Base-by-base conservation (phyloP, 192 early-diverging fungal genomes). In the Glomus cerebriforme region DNA sequence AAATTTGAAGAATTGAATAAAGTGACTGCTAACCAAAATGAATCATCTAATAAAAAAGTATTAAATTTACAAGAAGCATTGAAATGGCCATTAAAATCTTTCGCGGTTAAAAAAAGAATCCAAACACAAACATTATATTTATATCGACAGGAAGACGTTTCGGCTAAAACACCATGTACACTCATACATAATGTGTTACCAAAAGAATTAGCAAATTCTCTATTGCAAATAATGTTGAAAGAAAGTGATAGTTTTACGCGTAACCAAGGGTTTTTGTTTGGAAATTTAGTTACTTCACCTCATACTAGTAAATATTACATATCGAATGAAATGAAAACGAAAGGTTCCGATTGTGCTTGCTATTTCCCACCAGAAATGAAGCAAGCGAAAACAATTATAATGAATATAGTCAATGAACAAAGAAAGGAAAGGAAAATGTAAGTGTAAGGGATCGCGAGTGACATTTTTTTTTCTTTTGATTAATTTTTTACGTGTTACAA, bases 241-340 rank as follows among this genome's bases (percentile, higher is more conserved):
- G 84, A 85, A 39, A 81, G 81, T 5, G 81, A 82, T n/a, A 79
- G 79, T 5, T 85, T 81, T 81, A 71, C 80, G 39, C 64, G 81
- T 29, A 82, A 82, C 65, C 81, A 81, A 22, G 82, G 84, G 84
- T 85, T 79, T 79, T 64, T 85, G 13, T 85, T 85, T 63, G 84
- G 82, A 37, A 77, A 81, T 4, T 76, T 82, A 54, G 84, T 85
- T 22, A 75, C 79, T 32, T 85, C 84, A 1, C 79, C 84, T 2
- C 84, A 82, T 49, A 85, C 80, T 66, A 81, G 79, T 0, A 75
- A 75, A 13, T 66, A 82, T 79, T 79, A 80, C 78, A 34, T 81
- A 81, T 31, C 39, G 35, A 2, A 78, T 70, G 9, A 65, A 81
- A 43, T 68, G 75, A 64, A 81, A 81, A 34, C 49, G 32, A 72